phyloP scores from a whole-genome alignment of 805 yeast genomes.

The Saccharomycopsis sp. region DNA sequence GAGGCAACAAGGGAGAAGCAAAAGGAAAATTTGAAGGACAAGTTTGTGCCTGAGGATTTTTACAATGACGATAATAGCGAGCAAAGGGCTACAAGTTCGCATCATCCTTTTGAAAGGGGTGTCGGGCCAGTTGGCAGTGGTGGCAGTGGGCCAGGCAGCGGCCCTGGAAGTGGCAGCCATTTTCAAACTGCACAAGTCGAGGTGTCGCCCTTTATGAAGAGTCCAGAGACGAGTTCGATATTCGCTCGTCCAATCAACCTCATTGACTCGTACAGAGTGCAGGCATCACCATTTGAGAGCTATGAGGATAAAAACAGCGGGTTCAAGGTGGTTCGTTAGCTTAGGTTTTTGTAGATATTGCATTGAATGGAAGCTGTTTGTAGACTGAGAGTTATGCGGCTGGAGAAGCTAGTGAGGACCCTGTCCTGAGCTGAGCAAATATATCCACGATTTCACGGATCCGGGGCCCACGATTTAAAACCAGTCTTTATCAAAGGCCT shows the following conservation, averaged over 20 bases:
- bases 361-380: too few species aligned
- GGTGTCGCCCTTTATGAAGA: constrained; percentile 3
- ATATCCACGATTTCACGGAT: too few species aligned
- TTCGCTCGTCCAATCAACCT: constrained; percentile 8
- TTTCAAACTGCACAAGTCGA: not conserved
- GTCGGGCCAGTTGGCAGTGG: not conserved
- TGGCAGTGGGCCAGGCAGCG: not conserved
- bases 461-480: too few species aligned
- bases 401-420: too few species aligned
- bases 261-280: not conserved
- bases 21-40: not conserved
- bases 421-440: too few species aligned
- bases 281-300: constrained; percentile 4
- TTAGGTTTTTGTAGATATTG: too few species aligned
- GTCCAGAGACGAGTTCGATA: constrained; percentile 4
- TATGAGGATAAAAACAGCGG: not conserved
- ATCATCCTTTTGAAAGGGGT: not conserved
- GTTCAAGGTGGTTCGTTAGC: not conserved
- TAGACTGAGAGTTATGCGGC: too few species aligned
- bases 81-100: not conserved
- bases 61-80: not conserved
- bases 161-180: not conserved
- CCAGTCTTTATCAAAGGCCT: too few species aligned
- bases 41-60: not conserved
- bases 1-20: not conserved